Base-by-base conservation (phyloP, 257 asterid genomes). In the Parsonsia alboflavescens region DNA sequence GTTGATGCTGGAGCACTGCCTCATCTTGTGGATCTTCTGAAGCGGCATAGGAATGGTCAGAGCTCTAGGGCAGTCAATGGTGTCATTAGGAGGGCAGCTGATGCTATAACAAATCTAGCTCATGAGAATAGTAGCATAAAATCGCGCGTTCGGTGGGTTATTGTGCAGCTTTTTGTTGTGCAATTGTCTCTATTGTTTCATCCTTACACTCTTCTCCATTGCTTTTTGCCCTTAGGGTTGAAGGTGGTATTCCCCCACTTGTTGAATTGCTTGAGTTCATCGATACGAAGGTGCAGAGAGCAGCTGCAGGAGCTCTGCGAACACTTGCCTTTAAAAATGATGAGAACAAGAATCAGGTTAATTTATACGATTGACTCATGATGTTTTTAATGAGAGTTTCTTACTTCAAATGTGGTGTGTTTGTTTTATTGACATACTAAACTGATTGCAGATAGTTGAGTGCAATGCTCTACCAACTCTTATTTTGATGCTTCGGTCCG, bases 291-390 rank as follows among this genome's bases (percentile, higher is more conserved):
- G 99, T 95, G 83, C 99, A 95, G 85, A 88, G 98, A 85, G 98
- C 98, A 77, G 98, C 96, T 21, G 99, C 99, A 22, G 99, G 99
- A 78, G 97, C 99, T 74, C 83, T 95, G 62, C 85, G 99, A 54
- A 95, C 99, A 41, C 97, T 95, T 77, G 99, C 99, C 61, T 95
- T 95, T 77, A 95, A 95, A 79, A 95, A 95, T 75, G 99, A 95
- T 57, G 98, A 91, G 83, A 95, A 95, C 80, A 95, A 95, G 82
- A 91, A 92, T 84, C 98, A 90, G 96, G 99, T 92, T 67, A 19
- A 49, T 71, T 4, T 36, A 66, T 73, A 73, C 80, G 49, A 46
- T 72, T 58, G 39, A 69, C 50, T 33, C 53, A 33, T 72, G 52
- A 8, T 56, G 39, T 70, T 56, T 75, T 8, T 54, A 15, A 49